Conservation (phyloP, 2,329 filamentous ascomycete species). For the Diaporthe sp. region DNA sequence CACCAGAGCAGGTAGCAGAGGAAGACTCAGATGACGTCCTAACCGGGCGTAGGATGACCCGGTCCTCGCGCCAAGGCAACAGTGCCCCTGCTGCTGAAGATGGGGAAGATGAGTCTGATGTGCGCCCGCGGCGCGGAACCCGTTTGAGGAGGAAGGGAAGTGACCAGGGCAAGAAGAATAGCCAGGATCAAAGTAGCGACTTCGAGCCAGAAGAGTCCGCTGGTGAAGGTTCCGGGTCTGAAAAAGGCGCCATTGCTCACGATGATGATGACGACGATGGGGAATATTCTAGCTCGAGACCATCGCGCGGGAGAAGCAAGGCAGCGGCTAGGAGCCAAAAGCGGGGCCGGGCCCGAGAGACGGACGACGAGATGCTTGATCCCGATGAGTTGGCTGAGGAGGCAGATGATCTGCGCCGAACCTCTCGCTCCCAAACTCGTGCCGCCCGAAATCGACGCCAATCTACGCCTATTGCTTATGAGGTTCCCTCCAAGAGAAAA, state of each 20-base stretch:
- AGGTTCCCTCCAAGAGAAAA: slow-evolving; percentile 67
- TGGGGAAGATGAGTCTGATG: slow-evolving; percentile 43
- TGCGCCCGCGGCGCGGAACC: slow-evolving; percentile 31
- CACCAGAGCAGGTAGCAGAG: slow-evolving; percentile 48
- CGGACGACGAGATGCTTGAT: slow-evolving; percentile 71
- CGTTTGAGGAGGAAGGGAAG: slow-evolving; percentile 37
- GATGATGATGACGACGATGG: slow-evolving; percentile 61
- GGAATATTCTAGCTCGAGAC: slow-evolving; percentile 63
- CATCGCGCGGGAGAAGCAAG: slow-evolving; percentile 60
- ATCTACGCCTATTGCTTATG: slow-evolving; percentile 70
- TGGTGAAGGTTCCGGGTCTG: slow-evolving; percentile 59
- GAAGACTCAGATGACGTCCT: slow-evolving; percentile 55
- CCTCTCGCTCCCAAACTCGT: slow-evolving; percentile 62
- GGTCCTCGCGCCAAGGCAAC: slow-evolving; percentile 42
- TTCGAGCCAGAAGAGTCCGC: slow-evolving; percentile 74
- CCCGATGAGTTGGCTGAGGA: slow-evolving; percentile 76
- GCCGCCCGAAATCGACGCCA: slow-evolving; percentile 60
- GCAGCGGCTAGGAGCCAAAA: slow-evolving; percentile 59
- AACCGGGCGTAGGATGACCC: slow-evolving; percentile 36
- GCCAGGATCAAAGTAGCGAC: slow-evolving; percentile 70
- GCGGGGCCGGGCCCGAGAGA: slow-evolving; percentile 63
- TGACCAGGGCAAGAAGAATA: slow-evolving; percentile 58
- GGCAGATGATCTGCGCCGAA: slow-evolving; percentile 71
- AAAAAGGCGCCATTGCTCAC: slow-evolving; percentile 47
- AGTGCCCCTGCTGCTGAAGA: slow-evolving; percentile 46